These are phyloP conservation scores for Trametes punicea DNA, from an alignment of 768 basidiomycete species.

Conservation along the genomic window DNA sequence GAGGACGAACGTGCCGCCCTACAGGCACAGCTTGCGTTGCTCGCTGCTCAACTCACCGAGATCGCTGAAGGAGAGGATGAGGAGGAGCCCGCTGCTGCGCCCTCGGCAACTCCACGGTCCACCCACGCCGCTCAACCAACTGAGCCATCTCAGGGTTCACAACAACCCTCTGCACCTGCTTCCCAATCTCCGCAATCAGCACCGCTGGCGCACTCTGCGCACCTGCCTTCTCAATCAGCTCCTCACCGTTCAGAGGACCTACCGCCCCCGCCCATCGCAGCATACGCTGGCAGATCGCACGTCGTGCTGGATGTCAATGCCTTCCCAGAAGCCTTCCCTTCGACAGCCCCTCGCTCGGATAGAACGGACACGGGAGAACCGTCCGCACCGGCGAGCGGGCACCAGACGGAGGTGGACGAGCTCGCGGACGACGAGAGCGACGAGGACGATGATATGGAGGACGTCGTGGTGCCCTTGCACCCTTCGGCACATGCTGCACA, in stretches of 20 bases:
- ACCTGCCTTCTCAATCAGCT: neutral
- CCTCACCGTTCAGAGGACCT: neutral
- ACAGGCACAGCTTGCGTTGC: conserved; percentile 68
- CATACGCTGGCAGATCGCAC: conserved; percentile 8
- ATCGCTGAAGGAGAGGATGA: conserved; percentile 43
- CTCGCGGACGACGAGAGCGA: conserved; percentile 16
- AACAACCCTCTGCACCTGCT: neutral
- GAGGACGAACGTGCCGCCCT: conserved; percentile 58
- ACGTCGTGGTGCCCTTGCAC: conserved; percentile 24
- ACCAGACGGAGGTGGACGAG: conserved; percentile 12
- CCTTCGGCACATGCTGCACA: neutral
- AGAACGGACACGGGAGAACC: neutral
- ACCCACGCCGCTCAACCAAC: neutral
- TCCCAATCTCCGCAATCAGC: neutral
- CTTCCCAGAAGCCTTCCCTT: conserved; percentile 20
- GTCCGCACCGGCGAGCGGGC: conserved; percentile 5
- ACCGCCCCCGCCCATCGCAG: conserved; percentile 13
- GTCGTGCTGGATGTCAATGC: conserved; percentile 25
- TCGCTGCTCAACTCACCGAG: conserved; percentile 72
- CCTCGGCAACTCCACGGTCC: neutral
- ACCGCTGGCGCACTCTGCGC: neutral
- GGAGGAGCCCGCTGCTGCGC: conserved; percentile 23
- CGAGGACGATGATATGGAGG: conserved; percentile 32
- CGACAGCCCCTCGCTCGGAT: neutral
- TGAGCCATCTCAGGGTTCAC: neutral